Base-by-base conservation (phyloP, 2,329 filamentous ascomycete species). In the Colletotrichum orchidophilum region DNA sequence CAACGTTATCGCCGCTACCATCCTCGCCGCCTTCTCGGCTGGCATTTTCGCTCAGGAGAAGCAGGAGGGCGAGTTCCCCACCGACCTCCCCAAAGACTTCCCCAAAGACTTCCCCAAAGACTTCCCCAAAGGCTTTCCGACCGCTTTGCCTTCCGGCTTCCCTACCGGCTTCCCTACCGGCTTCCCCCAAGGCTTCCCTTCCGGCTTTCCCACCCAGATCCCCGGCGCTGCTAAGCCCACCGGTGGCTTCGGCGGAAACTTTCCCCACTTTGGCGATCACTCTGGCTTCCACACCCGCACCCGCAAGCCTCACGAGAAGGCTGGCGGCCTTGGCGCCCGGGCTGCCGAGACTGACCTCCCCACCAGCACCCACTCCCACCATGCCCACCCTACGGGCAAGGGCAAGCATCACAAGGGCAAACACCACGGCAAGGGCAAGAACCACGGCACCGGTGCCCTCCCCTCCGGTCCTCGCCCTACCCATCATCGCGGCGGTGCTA, bases 1-100 rank as follows among this genome's bases (percentile, higher is more conserved):
- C 69, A 69, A 63, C 65, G 42, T 71, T 42, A 46, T 69, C 64
- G 59, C 59, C 50, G 64, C 64, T 49, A 69, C 64, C 33, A 53
- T 71, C 35, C 59, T 71, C 46, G 69, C 69, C 69, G 69, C 53
- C 69, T 63, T 69, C 53, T 63, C 69, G 33, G 59, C 53, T 13
- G 59, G 69, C 27, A 64, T 58, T 26, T 63, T 71, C 35, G 69
- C 65, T 33, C 46, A 69, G 39, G 63, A 66, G 21, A 18, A 29
- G 6, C 33, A 63, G 35, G 58, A 54, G 26, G 68, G 50, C 12
- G n/a, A n/a, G n/a, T 46, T 71, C 42, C 68, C 67, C 29, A 70
- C 46, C 55, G 49, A 29, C 29, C 39, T 63, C 24, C 49, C 42
- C 8, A 35, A 13, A 13, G 60, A 49, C 15, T 15, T 52, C 15